These are phyloP conservation scores for Striga asiatica DNA, from an alignment of 257 asterid genomes.

Conservation along the genomic window DNA sequence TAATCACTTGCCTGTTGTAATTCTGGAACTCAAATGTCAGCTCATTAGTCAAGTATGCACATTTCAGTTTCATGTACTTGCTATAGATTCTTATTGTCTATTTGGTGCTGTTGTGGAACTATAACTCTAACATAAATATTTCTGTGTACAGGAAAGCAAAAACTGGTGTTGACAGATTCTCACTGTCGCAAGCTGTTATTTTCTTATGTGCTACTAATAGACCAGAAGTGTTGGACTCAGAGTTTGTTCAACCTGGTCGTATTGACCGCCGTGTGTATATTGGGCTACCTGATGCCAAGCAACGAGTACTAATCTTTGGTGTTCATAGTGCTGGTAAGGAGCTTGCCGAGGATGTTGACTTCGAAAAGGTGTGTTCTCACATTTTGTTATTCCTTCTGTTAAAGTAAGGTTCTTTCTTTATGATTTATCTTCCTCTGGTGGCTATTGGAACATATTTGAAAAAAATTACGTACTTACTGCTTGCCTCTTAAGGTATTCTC, in stretches of 20 bases:
- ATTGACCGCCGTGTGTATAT: conserved; percentile 93
- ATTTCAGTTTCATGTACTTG: neutral
- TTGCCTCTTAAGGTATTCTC: neutral
- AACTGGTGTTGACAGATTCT: conserved; percentile 88
- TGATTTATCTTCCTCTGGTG: conserved; percentile 8
- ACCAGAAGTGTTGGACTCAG: conserved; percentile 86
- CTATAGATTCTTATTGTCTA: neutral
- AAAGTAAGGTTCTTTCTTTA: neutral
- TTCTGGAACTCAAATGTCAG: neutral
- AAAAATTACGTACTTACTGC: neutral
- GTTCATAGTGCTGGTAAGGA: conserved; percentile 91
- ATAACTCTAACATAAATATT: conserved; percentile 8
- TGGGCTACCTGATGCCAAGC: conserved; percentile 93
- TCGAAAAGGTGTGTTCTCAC: conserved; percentile 48
- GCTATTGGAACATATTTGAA: conserved; percentile 3
- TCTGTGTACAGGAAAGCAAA: conserved; percentile 54
- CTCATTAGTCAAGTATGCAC: neutral
- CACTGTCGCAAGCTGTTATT: conserved; percentile 82
- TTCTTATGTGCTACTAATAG: conserved; percentile 97
- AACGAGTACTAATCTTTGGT: conserved; percentile 83
- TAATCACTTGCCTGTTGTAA: conserved; percentile 10
- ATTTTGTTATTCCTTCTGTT: conserved; percentile 8
- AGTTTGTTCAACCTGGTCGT: conserved; percentile 81
- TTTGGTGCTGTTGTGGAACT: neutral
- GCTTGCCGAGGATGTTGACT: conserved; percentile 80